Conservation (phyloP, 495 filamentous ascomycete genomes). For the Penicillium bialowiezense region DNA sequence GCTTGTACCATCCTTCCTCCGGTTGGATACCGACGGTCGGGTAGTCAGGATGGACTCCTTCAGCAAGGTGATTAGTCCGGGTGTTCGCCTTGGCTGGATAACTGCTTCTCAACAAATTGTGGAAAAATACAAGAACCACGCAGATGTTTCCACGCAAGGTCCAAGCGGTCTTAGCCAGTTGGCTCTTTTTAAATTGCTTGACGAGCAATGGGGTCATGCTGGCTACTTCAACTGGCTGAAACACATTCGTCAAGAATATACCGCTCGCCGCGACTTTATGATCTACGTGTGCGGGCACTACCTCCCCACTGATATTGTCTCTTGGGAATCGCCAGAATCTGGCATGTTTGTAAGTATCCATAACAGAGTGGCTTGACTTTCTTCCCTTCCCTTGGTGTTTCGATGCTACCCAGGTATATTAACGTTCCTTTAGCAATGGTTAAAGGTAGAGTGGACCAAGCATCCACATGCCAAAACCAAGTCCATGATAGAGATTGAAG, state of each 20-base stretch:
- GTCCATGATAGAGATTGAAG: not conserved
- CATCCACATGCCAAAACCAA: not conserved
- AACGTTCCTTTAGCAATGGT: constrained; percentile 26
- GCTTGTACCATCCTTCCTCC: constrained; percentile 49
- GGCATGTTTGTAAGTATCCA: constrained; percentile 79
- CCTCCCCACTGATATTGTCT: constrained; percentile 65
- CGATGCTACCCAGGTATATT: not conserved
- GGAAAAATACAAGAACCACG: constrained; percentile 63
- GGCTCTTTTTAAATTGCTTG: constrained; percentile 72
- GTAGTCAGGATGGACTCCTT: constrained; percentile 59
- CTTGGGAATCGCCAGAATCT: constrained; percentile 68
- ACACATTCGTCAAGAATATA: constrained; percentile 68
- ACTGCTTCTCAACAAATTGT: constrained; percentile 64
- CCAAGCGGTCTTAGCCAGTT: constrained; percentile 72
- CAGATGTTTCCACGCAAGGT: constrained; percentile 70
- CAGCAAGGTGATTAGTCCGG: constrained; percentile 54
- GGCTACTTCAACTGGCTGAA: constrained; percentile 80
- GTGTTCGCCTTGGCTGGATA: constrained; percentile 52
- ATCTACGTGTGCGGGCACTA: constrained; percentile 65
- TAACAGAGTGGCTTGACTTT: no score
- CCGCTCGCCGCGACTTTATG: constrained; percentile 21
- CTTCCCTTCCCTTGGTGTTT: no score
- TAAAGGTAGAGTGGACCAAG: constrained; percentile 10
- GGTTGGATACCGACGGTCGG: constrained; percentile 51
- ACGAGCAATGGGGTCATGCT: constrained; percentile 79